Percentiles rank a stretch among this genome's conserved stretches.
Evolutionary conservation across 1,284 basidiomycete species (phyloP).

Genomic region (Anthracocystis setariae): DNA sequence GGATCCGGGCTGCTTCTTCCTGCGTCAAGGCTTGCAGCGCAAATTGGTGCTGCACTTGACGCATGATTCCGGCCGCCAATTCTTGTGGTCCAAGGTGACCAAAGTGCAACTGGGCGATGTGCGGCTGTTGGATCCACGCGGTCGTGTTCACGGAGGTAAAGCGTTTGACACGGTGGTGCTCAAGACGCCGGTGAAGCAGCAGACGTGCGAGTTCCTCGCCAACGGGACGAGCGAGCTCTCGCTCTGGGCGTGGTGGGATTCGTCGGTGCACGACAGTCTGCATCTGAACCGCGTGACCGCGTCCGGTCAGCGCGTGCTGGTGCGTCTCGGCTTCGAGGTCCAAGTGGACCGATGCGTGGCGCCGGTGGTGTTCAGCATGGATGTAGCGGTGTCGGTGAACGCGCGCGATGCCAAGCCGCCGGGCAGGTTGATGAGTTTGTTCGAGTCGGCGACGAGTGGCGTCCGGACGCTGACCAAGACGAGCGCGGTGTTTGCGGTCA

Average conservation of each 20-base stretch:
- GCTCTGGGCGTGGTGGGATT: slow-evolving; percentile 81
- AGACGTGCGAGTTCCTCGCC: slow-evolving; percentile 45
- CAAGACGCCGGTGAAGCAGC: slow-evolving; percentile 52
- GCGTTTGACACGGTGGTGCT: slow-evolving; percentile 60
- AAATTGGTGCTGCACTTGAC: slow-evolving; percentile 80
- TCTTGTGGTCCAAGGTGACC: slow-evolving; percentile 84
- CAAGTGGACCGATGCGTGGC: slow-evolving; percentile 84
- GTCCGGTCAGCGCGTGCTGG: slow-evolving; percentile 79
- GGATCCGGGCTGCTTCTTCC: slow-evolving; percentile 85
- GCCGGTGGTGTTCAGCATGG: slow-evolving; percentile 85
- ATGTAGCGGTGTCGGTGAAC: slow-evolving; percentile 85
- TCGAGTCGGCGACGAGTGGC: slow-evolving; percentile 69
- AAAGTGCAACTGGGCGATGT: slow-evolving; percentile 83
- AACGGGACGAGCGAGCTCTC: slow-evolving; percentile 55
- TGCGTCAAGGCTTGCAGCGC: slow-evolving; percentile 93
- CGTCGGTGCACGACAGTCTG: slow-evolving; percentile 85
- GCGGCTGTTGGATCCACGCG: slow-evolving; percentile 84
- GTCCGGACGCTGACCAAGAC: slow-evolving; percentile 70
- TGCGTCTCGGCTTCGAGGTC: slow-evolving; percentile 81
- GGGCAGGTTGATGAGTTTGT: slow-evolving; percentile 77
- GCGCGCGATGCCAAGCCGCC: slow-evolving; percentile 86
- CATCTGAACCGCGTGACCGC: slow-evolving; percentile 86
- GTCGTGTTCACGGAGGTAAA: slow-evolving; percentile 79
- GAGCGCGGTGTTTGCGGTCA: slow-evolving; percentile 82
- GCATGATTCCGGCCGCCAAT: slow-evolving; percentile 86